Percentiles rank a stretch among this genome's conserved stretches.
Evolutionary conservation across 2,329 filamentous ascomycete species (phyloP).

Genomic region (Lizonia empirigonia): DNA sequence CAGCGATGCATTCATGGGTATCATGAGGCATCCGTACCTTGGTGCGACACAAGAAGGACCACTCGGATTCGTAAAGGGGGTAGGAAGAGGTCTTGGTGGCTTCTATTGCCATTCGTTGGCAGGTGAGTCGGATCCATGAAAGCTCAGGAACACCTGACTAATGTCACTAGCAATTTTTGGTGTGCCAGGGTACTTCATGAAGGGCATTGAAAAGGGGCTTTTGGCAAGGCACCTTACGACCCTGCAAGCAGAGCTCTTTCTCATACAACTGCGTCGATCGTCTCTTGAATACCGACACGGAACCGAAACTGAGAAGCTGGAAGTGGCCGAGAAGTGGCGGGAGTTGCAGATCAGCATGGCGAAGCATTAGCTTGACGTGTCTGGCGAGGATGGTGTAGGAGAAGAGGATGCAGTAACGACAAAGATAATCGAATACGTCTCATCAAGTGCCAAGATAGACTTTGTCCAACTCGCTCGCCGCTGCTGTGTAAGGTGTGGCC

Average conservation of each 20-base stretch:
- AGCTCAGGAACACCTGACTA: background rate
- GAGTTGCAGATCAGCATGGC: slow-evolving; percentile 1
- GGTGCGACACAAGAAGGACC: slow-evolving; percentile 67
- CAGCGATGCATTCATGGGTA: slow-evolving; percentile 76
- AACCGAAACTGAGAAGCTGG: slow-evolving; percentile 4
- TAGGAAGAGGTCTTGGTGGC: slow-evolving; percentile 38
- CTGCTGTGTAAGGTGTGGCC: too few relatives aligned
- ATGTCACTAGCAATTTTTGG: slow-evolving; percentile 15
- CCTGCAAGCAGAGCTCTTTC: slow-evolving; percentile 19
- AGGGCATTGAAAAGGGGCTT: slow-evolving; percentile 16
- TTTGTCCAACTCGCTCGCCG: too few relatives aligned
- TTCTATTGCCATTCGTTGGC: slow-evolving; percentile 19
- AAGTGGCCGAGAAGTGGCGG: slow-evolving; percentile 10
- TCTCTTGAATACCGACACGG: background rate
- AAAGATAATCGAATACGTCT: too few relatives aligned
- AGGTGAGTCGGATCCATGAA: background rate
- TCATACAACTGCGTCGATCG: slow-evolving; percentile 19
- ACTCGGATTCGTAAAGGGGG: slow-evolving; percentile 59
- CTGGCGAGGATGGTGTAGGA: background rate
- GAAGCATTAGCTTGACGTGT: background rate
- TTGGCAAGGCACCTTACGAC: slow-evolving; percentile 14
- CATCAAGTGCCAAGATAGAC: too few relatives aligned
- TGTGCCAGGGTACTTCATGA: slow-evolving; percentile 20
- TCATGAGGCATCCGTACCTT: slow-evolving; percentile 74
- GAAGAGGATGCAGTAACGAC: too few relatives aligned